A percentile compares a stretch with the other conserved stretches of the same genome.
phyloP scores from a whole-genome alignment of 768 basidiomycete genomes.

The Pleurotus tuber-regium region DNA sequence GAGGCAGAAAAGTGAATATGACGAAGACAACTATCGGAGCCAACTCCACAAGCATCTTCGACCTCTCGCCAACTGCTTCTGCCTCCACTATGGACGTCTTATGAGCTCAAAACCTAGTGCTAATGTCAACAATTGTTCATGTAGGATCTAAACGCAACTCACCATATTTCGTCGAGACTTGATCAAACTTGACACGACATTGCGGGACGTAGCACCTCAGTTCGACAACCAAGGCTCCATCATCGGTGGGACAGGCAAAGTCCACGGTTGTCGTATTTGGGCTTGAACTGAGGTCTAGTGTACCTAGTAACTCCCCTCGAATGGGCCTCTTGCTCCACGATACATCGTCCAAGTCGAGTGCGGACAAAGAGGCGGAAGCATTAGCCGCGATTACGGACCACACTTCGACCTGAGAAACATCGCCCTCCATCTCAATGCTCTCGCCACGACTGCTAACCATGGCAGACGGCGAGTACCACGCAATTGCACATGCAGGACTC shows the following conservation, averaged over 20 bases:
- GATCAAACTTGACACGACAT: slow-evolving; percentile 15
- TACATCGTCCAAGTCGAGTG: slow-evolving; percentile 12
- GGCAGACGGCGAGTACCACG: slow-evolving; percentile 8
- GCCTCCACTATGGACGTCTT: slow-evolving; percentile 3
- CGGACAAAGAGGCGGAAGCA: not conserved
- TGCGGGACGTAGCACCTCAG: slow-evolving; percentile 12
- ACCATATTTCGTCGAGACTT: slow-evolving; percentile 11
- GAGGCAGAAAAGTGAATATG: no score
- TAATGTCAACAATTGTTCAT: not conserved
- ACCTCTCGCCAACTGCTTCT: no score
- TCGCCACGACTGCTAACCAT: not conserved
- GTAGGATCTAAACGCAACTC: not conserved
- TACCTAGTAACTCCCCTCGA: slow-evolving; percentile 16
- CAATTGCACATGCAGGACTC: slow-evolving; percentile 6
- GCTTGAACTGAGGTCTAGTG: slow-evolving; percentile 6
- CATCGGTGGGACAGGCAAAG: slow-evolving; percentile 13
- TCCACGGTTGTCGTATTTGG: slow-evolving; percentile 14
- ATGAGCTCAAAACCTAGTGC: slow-evolving; percentile 7
- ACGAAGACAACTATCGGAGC: no score
- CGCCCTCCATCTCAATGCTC: slow-evolving; percentile 13
- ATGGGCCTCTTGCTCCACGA: slow-evolving; percentile 13
- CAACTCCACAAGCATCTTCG: no score
- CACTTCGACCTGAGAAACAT: slow-evolving; percentile 16
- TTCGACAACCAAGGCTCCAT: slow-evolving; percentile 11
- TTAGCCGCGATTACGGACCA: slow-evolving; percentile 15